Percentiles rank a stretch among this genome's conserved stretches.
Evolutionary conservation across 2,329 filamentous ascomycete genomes (phyloP).

Genomic region (Sporothrix curviconia): DNA sequence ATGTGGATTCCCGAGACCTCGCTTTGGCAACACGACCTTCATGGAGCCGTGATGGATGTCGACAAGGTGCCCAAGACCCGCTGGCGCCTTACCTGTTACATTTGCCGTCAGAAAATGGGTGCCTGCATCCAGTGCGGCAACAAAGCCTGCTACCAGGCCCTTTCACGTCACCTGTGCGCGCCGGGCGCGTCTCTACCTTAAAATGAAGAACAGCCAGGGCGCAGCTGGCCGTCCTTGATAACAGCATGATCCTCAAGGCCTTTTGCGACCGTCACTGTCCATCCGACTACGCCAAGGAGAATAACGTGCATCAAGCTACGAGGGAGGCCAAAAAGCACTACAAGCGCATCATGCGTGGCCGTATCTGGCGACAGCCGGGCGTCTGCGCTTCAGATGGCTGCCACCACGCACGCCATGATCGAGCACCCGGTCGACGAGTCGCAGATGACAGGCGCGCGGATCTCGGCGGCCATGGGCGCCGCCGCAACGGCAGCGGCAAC

Average conservation of each 20-base stretch:
- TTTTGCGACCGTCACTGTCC: constrained; percentile 96
- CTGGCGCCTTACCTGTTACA: constrained; percentile 93
- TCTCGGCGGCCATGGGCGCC: constrained; percentile 56
- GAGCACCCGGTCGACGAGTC: constrained; percentile 73
- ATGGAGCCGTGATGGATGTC: constrained; percentile 97
- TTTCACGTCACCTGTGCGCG: constrained; percentile 97
- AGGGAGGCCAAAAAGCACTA: constrained; percentile 83
- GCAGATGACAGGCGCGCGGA: constrained; percentile 75
- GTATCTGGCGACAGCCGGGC: constrained; percentile 85
- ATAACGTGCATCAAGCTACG: constrained; percentile 73
- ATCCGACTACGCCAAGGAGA: constrained; percentile 77
- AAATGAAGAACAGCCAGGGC: constrained; percentile 91
- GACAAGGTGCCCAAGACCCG: constrained; percentile 93
- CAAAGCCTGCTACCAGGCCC: constrained; percentile 91
- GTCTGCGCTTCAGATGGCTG: constrained; percentile 73
- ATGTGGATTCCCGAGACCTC: constrained; percentile 99
- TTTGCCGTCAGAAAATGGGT: constrained; percentile 95
- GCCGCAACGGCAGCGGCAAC: background rate
- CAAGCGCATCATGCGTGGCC: constrained; percentile 78
- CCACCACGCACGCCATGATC: constrained; percentile 54
- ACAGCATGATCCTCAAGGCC: constrained; percentile 79
- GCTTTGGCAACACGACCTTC: constrained; percentile 88
- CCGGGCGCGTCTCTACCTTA: constrained; percentile 77
- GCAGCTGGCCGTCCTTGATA: constrained; percentile 68
- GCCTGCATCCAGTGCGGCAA: constrained; percentile 98